Evolutionary conservation across 2,329 filamentous ascomycete genomes (phyloP).

Genomic region (Alternaria sp.): DNA sequence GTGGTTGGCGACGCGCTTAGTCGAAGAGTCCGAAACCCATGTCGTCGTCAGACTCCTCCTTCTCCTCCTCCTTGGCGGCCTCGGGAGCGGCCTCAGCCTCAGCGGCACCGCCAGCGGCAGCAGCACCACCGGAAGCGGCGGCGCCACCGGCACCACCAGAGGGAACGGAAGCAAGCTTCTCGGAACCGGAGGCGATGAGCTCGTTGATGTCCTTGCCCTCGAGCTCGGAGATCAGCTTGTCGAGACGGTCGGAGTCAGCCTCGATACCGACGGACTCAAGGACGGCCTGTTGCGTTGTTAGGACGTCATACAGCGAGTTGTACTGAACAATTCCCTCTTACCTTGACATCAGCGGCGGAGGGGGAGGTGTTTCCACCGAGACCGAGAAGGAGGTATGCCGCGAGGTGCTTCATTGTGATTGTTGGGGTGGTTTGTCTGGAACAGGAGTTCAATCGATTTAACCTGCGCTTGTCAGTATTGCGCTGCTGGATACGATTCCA

Average conservation of each 20-base stretch:
- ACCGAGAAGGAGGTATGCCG: constrained; percentile 96
- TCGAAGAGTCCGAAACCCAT: constrained; percentile 80
- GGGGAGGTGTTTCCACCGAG: constrained; percentile 92
- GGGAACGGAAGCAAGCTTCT: constrained; percentile 97
- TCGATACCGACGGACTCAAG: constrained; percentile 95
- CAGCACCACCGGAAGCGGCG: constrained; percentile 68
- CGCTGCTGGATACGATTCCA: neutral
- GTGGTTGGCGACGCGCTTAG: constrained; percentile 49
- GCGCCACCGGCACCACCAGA: constrained; percentile 83
- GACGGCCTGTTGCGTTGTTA: constrained; percentile 67
- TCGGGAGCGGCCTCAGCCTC: constrained; percentile 55
- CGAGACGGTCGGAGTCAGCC: constrained; percentile 82
- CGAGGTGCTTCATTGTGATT: constrained; percentile 98
- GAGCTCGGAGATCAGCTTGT: constrained; percentile 87
- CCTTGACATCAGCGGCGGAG: constrained; percentile 77
- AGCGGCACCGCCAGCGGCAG: constrained; percentile 67
- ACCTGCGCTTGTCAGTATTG: constrained; percentile 39
- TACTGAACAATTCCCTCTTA: constrained; percentile 4
- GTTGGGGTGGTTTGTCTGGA: constrained; percentile 52
- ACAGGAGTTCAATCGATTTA: constrained; percentile 98
- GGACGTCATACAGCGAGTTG: neutral
- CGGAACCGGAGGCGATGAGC: constrained; percentile 88
- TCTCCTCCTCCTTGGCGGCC: constrained; percentile 75
- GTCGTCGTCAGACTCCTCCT: constrained; percentile 75
- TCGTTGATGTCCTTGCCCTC: constrained; percentile 91